phyloP scores from a whole-genome alignment of 768 basidiomycete genomes.

The Boletus rufocinnamomeus region DNA sequence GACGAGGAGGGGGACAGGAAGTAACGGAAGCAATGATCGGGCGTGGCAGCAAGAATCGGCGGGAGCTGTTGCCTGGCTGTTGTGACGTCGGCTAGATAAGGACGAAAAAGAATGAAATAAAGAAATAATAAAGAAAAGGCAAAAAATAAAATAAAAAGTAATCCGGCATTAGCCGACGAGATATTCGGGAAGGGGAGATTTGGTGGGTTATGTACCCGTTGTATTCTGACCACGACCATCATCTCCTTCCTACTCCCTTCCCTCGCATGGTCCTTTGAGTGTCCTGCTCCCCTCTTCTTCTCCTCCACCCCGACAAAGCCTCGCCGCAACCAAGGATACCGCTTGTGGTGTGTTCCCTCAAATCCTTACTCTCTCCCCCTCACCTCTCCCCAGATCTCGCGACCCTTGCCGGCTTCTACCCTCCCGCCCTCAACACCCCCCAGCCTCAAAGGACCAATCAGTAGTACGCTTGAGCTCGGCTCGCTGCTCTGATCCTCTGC shows the following conservation, averaged over 20 bases:
- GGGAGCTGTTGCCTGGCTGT: conserved; percentile 12
- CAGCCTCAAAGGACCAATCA: conserved; percentile 40
- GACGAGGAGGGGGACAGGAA: background rate
- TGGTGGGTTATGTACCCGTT: conserved; percentile 32
- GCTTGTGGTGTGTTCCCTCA: conserved; percentile 44
- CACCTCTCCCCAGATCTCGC: conserved; percentile 64
- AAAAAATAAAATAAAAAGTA: conserved; percentile 12
- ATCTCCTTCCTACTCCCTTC: conserved; percentile 21
- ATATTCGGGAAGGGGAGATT: conserved; percentile 20
- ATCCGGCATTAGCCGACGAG: conserved; percentile 32
- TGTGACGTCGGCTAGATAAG: conserved; percentile 35
- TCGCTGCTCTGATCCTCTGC: conserved; percentile 50
- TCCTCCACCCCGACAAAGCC: conserved; percentile 40
- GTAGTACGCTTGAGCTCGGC: conserved; percentile 70
- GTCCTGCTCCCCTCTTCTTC: conserved; percentile 28
- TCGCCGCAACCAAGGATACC: conserved; percentile 55
- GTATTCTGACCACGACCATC: conserved; percentile 34
- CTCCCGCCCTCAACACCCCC: conserved; percentile 43
- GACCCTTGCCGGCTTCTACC: conserved; percentile 89
- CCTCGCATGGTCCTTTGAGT: conserved; percentile 41
- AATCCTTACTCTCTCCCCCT: background rate
- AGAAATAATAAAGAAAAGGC: conserved; percentile 5
- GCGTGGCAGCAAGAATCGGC: conserved; percentile 17
- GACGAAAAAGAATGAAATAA: conserved; percentile 10
- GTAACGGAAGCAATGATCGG: conserved; percentile 18